Conservation (phyloP, 2,329 filamentous ascomycete species). For the Fusarium sp. region DNA sequence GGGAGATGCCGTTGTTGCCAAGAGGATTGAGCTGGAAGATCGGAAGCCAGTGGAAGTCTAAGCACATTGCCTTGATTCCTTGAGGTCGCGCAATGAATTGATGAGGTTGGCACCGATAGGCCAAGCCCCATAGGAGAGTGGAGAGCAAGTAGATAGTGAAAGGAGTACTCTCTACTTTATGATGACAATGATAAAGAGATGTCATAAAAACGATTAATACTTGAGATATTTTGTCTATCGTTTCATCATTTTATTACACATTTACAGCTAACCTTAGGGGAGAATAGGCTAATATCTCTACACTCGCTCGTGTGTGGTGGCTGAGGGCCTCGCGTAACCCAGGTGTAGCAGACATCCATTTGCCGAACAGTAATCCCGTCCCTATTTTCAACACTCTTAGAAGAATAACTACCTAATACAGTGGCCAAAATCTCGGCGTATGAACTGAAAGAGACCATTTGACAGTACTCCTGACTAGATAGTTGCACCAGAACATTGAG, state of each 20-base stretch:
- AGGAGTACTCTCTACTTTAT: background rate
- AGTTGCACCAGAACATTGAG: background rate
- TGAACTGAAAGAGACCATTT: background rate
- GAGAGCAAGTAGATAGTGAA: background rate
- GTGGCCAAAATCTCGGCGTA: background rate
- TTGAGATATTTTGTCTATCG: background rate
- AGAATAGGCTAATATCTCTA: background rate
- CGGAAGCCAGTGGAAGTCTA: background rate
- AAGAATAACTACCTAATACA: background rate
- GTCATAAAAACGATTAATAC: background rate
- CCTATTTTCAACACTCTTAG: background rate
- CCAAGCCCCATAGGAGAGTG: background rate
- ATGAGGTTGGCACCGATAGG: background rate
- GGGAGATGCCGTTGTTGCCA: slow-evolving; percentile 15
- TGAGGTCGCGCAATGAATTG: background rate
- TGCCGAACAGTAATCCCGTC: no score
- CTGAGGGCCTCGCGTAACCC: no score
- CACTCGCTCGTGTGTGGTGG: background rate
- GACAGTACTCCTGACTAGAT: background rate
- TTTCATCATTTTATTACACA: background rate
- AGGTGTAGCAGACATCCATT: no score
- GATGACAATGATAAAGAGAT: background rate
- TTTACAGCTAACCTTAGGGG: background rate
- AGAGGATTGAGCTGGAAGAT: slow-evolving; percentile 21
- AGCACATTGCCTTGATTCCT: background rate